These are phyloP conservation scores for Mortierella alpina DNA, from an alignment of 192 early-diverging fungal genomes.

Conservation along the genomic window DNA sequence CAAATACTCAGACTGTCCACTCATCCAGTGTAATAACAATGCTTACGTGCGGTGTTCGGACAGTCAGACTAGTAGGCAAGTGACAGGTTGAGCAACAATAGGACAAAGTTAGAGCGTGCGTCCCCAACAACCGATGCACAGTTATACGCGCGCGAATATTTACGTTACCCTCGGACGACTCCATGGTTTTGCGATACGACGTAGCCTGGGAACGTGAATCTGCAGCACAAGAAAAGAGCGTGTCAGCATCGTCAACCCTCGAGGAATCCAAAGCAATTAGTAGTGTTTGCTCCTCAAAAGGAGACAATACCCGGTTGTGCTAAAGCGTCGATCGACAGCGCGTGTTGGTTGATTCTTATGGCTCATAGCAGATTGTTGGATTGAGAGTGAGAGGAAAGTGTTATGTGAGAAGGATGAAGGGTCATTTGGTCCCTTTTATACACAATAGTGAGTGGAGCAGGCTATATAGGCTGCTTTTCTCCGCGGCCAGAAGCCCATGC, in stretches of 20 bases:
- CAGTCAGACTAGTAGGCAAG: conserved; percentile 21
- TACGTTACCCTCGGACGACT: conserved; percentile 40
- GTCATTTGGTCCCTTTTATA: background rate
- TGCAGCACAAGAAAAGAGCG: background rate
- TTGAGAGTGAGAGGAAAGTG: background rate
- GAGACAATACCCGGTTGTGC: conserved; percentile 25
- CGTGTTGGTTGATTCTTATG: conserved; percentile 5
- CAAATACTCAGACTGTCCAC: background rate
- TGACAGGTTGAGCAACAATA: background rate
- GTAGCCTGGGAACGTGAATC: conserved; percentile 41
- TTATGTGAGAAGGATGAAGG: background rate
- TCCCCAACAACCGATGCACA: too few species aligned
- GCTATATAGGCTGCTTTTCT: background rate
- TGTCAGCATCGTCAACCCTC: background rate
- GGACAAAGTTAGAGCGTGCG: too few species aligned
- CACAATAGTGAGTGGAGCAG: background rate
- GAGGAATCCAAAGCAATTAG: too few species aligned
- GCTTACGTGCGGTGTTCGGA: conserved; percentile 41
- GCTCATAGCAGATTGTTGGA: background rate
- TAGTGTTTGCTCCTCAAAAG: too few species aligned
- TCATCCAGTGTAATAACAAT: background rate
- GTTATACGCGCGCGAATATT: background rate
- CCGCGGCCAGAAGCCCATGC: background rate
- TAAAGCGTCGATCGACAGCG: conserved; percentile 47
- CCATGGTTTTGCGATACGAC: conserved; percentile 34